These are phyloP conservation scores for Heterotrichella gracilis DNA, from an alignment of 352 stramenopile species.

Conservation along the genomic window DNA sequence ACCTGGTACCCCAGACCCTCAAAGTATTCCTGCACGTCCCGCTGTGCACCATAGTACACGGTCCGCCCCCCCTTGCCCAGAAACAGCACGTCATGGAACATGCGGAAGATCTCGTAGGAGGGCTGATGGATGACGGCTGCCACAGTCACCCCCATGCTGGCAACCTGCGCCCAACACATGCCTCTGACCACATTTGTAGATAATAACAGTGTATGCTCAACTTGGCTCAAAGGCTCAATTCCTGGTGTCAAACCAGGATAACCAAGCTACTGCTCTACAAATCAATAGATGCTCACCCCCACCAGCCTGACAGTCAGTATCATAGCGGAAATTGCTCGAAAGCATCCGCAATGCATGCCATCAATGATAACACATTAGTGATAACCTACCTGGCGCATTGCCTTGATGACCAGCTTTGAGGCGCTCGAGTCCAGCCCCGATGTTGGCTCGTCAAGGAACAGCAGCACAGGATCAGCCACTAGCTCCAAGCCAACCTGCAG, in stretches of 20 bases:
- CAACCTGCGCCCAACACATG: too few species aligned
- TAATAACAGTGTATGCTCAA: too few species aligned
- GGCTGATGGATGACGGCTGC: conserved; percentile 46
- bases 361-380: too few species aligned
- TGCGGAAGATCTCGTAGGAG: conserved; percentile 35
- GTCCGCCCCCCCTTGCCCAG: conserved; percentile 22
- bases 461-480: conserved; percentile 14
- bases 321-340: too few species aligned
- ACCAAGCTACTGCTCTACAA: too few species aligned
- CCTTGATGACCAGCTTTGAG: conserved; percentile 46
- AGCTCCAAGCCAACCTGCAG: not conserved
- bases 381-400: conserved; percentile 40
- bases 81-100: conserved; percentile 38
- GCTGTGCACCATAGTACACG: conserved; percentile 12
- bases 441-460: conserved; percentile 53
- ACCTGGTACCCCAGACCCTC: not conserved
- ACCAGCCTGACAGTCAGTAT: too few species aligned
- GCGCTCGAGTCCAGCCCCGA: conserved; percentile 52
- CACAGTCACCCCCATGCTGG: conserved; percentile 36
- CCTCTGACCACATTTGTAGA: too few species aligned
- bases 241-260: too few species aligned
- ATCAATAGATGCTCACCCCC: too few species aligned
- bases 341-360: too few species aligned
- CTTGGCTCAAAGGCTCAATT: too few species aligned
- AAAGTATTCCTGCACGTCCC: conserved; percentile 15